Percentiles rank a stretch among this genome's conserved stretches.
These are phyloP conservation scores for Nissolia schottii DNA, from an alignment of 306 rosid species.

Conservation along the genomic window DNA sequence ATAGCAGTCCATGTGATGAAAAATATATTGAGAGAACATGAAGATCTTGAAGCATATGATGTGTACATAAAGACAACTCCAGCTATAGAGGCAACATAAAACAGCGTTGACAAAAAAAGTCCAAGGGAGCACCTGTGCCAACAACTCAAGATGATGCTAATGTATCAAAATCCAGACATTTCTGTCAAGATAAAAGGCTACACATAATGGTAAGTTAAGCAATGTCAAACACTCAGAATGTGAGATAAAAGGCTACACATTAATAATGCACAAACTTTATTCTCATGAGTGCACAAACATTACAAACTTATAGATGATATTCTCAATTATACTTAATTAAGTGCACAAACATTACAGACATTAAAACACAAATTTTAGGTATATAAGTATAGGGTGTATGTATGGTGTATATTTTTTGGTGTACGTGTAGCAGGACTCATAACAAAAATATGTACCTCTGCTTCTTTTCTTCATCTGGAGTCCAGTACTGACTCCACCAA, in stretches of 20 bases:
- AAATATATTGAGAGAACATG: constrained; percentile 71
- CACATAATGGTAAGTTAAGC: background rate
- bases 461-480: constrained; percentile 58
- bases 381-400: too few relatives aligned
- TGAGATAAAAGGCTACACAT: too few relatives aligned
- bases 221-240: background rate
- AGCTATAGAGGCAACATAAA: constrained; percentile 58
- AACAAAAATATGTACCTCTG: constrained; percentile 43
- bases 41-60: constrained; percentile 42
- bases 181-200: background rate
- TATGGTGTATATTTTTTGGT: too few relatives aligned
- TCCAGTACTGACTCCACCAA: constrained; percentile 93
- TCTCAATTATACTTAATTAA: too few relatives aligned
- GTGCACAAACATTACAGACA: too few relatives aligned
- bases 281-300: too few relatives aligned
- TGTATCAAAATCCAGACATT: background rate
- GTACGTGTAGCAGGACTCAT: too few relatives aligned
- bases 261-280: too few relatives aligned
- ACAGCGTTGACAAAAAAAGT: constrained; percentile 59
- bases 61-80: constrained; percentile 61
- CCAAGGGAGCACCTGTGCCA: constrained; percentile 75
- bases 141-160: constrained; percentile 11
- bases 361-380: too few relatives aligned
- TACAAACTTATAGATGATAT: too few relatives aligned
- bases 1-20: constrained; percentile 83